Percentiles rank a stretch among this genome's conserved stretches.
Conservation (phyloP, 768 basidiomycete species). For the Macrocybe gigantea region DNA sequence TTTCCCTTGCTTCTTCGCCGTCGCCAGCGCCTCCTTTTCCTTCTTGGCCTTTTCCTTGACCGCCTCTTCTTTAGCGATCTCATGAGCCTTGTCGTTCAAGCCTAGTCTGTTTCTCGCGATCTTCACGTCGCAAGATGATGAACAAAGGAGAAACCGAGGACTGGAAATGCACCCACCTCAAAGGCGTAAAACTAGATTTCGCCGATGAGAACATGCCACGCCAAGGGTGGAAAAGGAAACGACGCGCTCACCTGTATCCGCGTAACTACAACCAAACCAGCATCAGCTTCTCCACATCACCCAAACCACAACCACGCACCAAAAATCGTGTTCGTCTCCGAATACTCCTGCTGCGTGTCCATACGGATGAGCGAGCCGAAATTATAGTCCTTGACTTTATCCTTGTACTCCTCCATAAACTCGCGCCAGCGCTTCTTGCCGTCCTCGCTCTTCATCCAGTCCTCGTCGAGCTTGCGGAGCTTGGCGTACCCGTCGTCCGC, state of each 20-base stretch:
- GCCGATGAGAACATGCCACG: background rate
- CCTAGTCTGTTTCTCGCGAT: conserved; percentile 90
- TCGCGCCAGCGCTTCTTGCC: conserved; percentile 90
- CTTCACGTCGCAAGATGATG: conserved; percentile 27
- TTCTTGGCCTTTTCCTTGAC: conserved; percentile 58
- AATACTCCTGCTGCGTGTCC: conserved; percentile 76
- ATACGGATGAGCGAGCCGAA: conserved; percentile 92
- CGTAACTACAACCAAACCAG: conserved; percentile 37
- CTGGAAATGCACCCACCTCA: conserved; percentile 47
- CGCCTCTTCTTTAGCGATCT: conserved; percentile 71
- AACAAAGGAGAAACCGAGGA: background rate
- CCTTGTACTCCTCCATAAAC: conserved; percentile 86
- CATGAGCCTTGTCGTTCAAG: conserved; percentile 83
- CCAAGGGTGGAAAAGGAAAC: conserved; percentile 1
- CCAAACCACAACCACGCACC: conserved; percentile 40
- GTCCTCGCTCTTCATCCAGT: conserved; percentile 82
- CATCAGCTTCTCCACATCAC: background rate
- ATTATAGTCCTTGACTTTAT: conserved; percentile 89
- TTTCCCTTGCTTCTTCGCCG: conserved; percentile 21
- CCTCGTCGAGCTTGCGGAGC: conserved; percentile 69
- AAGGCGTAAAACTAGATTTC: conserved; percentile 77
- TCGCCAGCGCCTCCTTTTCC: conserved; percentile 29
- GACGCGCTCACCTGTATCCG: conserved; percentile 54
- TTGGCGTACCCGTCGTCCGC: conserved; percentile 39
- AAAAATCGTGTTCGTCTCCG: conserved; percentile 90